These are phyloP conservation scores for Alternaria gaisen DNA, from an alignment of 2,329 filamentous ascomycete genomes.

Conservation along the genomic window DNA sequence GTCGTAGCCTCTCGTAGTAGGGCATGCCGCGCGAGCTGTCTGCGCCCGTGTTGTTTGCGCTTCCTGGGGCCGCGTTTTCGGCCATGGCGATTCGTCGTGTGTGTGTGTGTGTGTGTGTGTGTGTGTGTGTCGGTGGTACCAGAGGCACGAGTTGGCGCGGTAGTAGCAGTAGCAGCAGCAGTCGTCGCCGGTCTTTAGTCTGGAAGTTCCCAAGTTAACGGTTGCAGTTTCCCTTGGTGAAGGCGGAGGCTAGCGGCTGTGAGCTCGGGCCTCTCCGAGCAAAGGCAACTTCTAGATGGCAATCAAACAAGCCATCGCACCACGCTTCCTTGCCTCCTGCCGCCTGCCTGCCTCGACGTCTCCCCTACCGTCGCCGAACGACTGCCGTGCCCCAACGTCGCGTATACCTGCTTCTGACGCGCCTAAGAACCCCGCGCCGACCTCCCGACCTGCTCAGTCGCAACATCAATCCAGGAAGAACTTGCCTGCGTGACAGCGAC, in stretches of 20 bases:
- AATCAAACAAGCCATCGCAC: constrained; percentile 10
- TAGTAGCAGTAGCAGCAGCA: background rate
- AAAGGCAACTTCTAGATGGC: constrained; percentile 25
- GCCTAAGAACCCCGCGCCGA: constrained; percentile 19
- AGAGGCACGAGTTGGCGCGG: too few species aligned
- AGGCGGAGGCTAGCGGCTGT: constrained; percentile 29
- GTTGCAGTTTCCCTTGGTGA: constrained; percentile 21
- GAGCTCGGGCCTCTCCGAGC: constrained; percentile 26
- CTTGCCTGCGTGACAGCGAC: constrained; percentile 2
- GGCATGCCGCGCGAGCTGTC: constrained; percentile 63
- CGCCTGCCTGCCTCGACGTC: background rate
- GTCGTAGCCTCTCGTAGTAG: constrained; percentile 77
- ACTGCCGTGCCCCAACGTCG: constrained; percentile 5
- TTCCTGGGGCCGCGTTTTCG: constrained; percentile 57
- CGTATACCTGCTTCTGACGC: constrained; percentile 11
- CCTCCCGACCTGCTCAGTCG: constrained; percentile 7
- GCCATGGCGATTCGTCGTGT: constrained; percentile 51
- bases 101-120: background rate
- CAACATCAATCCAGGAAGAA: constrained; percentile 12
- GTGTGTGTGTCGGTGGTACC: background rate
- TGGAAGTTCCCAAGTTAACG: constrained; percentile 12
- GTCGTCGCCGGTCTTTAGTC: constrained; percentile 6
- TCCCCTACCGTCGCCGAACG: constrained; percentile 2
- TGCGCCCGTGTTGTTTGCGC: constrained; percentile 46
- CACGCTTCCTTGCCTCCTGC: constrained; percentile 3